A percentile compares a stretch with the other conserved stretches of the same genome.
phyloP scores from a whole-genome alignment of 2,329 filamentous ascomycete genomes.

The Penicillium sp. region DNA sequence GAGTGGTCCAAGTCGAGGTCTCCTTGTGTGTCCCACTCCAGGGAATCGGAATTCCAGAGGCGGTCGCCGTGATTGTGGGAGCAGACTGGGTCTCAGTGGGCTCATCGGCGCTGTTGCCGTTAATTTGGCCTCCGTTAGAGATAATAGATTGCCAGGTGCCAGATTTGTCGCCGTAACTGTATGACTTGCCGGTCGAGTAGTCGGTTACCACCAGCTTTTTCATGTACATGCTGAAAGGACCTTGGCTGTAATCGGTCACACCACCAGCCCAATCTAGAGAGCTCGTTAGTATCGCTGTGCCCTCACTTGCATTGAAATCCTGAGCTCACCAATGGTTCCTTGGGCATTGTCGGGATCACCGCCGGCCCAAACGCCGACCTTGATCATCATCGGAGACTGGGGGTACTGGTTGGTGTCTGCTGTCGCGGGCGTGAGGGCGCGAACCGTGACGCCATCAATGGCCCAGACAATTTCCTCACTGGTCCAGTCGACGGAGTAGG shows the following conservation, averaged over 20 bases:
- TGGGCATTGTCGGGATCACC: conserved; percentile 75
- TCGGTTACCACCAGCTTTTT: conserved; percentile 74
- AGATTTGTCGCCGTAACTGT: conserved; percentile 74
- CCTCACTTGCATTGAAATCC: conserved; percentile 1
- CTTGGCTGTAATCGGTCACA: conserved; percentile 75
- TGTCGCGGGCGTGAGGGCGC: conserved; percentile 68
- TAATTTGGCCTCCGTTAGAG: conserved; percentile 74
- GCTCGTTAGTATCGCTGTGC: conserved; percentile 10
- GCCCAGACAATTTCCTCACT: conserved; percentile 80
- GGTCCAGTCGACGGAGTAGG: conserved; percentile 91
- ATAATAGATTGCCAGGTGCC: conserved; percentile 81
- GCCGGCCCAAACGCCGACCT: conserved; percentile 88
- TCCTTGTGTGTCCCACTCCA: conserved; percentile 53
- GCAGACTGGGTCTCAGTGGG: conserved; percentile 49
- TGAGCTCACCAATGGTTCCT: conserved; percentile 67
- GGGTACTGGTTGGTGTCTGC: conserved; percentile 75
- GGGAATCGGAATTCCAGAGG: conserved; percentile 64
- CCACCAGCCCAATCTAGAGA: conserved; percentile 74
- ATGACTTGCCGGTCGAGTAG: conserved; percentile 87
- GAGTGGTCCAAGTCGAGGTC: conserved; percentile 51
- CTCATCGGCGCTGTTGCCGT: conserved; percentile 55
- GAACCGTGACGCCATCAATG: conserved; percentile 73
- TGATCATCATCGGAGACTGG: conserved; percentile 92
- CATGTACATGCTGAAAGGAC: conserved; percentile 84
- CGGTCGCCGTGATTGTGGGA: conserved; percentile 62